Percentiles rank a stretch among this genome's conserved stretches.
Conservation (phyloP, 306 rosid genomes). For the Vigna hirtella region DNA sequence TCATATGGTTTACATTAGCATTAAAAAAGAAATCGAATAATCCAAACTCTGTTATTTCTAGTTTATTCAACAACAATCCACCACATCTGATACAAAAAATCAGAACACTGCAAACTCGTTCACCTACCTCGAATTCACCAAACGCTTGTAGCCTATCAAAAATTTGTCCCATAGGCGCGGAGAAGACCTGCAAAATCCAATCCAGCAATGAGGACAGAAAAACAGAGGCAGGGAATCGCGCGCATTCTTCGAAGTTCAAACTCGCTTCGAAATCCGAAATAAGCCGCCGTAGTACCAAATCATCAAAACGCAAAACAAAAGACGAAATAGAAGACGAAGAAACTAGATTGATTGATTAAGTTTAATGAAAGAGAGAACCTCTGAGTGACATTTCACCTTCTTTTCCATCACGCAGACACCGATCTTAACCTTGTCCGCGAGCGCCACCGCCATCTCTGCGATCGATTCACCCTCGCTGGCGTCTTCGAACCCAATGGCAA, state of each 20-base stretch:
- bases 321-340: background rate
- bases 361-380: constrained; percentile 59
- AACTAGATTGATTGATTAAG: constrained; percentile 29
- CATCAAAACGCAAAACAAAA: background rate
- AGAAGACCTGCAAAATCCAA: constrained; percentile 64
- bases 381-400: constrained; percentile 98
- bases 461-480: constrained; percentile 5
- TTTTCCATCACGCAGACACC: constrained; percentile 99
- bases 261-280: constrained; percentile 29
- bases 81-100: constrained; percentile 23
- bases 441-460: constrained; percentile 33
- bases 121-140: constrained; percentile 93
- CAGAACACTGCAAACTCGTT: constrained; percentile 14
- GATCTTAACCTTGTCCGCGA: constrained; percentile 55
- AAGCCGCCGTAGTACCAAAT: constrained; percentile 24
- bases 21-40: background rate
- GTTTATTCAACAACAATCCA: constrained; percentile 20
- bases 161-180: constrained; percentile 95
- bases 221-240: constrained; percentile 27
- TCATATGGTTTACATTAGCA: background rate
- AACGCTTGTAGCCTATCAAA: constrained; percentile 83
- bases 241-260: constrained; percentile 37
- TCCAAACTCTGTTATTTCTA: background rate
- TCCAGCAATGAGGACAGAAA: constrained; percentile 41
- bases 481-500: constrained; percentile 4